Evolutionary conservation across 2,329 filamentous ascomycete genomes (phyloP).

Genomic region (Blastomyces percursus): DNA sequence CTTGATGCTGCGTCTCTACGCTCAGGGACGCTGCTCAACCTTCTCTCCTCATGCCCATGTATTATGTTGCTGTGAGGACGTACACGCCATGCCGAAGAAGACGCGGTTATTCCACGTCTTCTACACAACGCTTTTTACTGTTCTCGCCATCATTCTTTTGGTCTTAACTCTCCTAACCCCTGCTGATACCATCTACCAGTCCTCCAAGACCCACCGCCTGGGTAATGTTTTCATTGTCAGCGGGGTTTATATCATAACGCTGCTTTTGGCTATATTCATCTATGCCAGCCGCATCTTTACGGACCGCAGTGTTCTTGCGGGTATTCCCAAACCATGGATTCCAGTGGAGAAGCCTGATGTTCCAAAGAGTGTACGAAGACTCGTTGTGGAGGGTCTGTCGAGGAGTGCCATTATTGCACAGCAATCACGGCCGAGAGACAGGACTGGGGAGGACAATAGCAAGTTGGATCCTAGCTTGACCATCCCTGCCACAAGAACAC

Average conservation of each 20-base stretch:
- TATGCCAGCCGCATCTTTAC: conserved; percentile 80
- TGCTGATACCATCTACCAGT: conserved; percentile 68
- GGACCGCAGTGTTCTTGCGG: conserved; percentile 64
- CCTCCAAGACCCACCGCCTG: conserved; percentile 52
- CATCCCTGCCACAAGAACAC: conserved; percentile 33
- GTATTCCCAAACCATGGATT: conserved; percentile 77
- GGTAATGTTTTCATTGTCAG: conserved; percentile 78
- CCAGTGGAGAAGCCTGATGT: conserved; percentile 80
- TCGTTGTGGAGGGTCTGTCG: conserved; percentile 61
- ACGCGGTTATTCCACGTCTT: conserved; percentile 59
- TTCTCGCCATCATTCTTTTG: conserved; percentile 63
- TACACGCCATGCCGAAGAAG: background rate
- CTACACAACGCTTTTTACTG: conserved; percentile 66
- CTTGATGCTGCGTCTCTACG: background rate
- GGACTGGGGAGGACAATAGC: conserved; percentile 30
- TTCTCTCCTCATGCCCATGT: background rate
- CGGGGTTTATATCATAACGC: conserved; percentile 62
- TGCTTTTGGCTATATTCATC: conserved; percentile 59
- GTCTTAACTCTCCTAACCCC: conserved; percentile 69
- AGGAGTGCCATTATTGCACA: conserved; percentile 73
- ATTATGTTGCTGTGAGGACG: background rate
- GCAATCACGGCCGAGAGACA: conserved; percentile 59
- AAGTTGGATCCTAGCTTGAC: conserved; percentile 10
- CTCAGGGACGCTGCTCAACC: background rate
- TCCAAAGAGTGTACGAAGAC: conserved; percentile 58